Base-by-base conservation (phyloP, 768 basidiomycete species). In the Tylopilus intermedius region DNA sequence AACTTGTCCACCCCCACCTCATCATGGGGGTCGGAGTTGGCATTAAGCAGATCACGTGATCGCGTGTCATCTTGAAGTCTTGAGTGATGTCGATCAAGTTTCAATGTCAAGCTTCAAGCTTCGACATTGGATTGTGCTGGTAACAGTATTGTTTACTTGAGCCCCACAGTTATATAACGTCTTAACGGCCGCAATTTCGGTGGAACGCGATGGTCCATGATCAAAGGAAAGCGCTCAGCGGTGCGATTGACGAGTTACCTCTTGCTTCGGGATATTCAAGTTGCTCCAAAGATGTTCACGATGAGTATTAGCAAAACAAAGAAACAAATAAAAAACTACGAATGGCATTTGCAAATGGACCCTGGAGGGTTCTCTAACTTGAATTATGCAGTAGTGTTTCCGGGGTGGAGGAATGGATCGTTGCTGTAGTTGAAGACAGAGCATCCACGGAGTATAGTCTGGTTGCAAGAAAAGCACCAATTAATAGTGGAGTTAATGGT, bases 401-500 rank as follows among this genome's bases (percentile, higher is more conserved):
- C 22, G 8, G 58, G 60, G 47, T 62, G 1, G 38, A 68, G 53
- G 64, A 68, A 68, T 44, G 62, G 62, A 43, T 68, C 68, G 2
- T 41, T 55, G 46, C 58, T 66, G 14, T 7, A 68, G 55, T 70
- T 63, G 51, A 50, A 70, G 32, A 68, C 66, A 10, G 66, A 68
- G 45, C 67, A 68, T 38, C 67, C 67, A 29, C 67, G 67, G 13
- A 53, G 45, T 29, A 69, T 5, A n/a, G 68, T 68, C 45, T 70
- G 68, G 39, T 68, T 68, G 56, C 71, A 71, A 26, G 62, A 59
- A 47, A 62, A 60, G 43, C 69, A 71, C 69, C 69, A 72, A 26
- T 71, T 56, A 2, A 54, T n/a, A 2, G 70, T 71, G 8, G 61
- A 56, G 44, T 71, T 71, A n/a, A 71, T 61, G 8, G 59, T 51